Percentiles rank a stretch among this genome's conserved stretches.
Conservation (phyloP, 2,329 filamentous ascomycete species). For the Trichoderma endophyticum region DNA sequence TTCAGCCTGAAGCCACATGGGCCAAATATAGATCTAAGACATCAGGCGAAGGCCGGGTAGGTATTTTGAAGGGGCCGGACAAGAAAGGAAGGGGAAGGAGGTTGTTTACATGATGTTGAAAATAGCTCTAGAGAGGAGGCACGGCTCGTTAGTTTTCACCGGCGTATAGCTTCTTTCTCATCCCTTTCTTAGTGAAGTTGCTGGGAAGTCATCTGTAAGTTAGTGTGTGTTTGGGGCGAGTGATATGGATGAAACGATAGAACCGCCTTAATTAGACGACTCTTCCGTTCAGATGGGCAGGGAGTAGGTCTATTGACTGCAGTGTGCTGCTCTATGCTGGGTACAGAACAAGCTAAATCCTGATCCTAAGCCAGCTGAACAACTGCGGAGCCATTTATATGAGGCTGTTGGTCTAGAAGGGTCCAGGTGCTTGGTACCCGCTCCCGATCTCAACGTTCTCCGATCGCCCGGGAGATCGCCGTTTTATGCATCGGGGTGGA, state of each 20-base stretch:
- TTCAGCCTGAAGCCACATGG: neutral
- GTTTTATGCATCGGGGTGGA: neutral
- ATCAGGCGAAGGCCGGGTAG: neutral
- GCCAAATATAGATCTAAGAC: neutral
- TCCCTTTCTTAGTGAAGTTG: too few relatives aligned
- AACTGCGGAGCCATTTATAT: neutral
- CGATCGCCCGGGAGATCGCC: constrained; percentile 11
- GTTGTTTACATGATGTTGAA: neutral
- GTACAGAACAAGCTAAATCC: neutral
- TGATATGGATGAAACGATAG: neutral
- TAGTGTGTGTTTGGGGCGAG: neutral
- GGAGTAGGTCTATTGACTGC: neutral
- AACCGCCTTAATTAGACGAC: neutral
- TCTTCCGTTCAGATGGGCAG: neutral
- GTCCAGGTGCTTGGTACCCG: neutral
- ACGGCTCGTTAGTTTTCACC: neutral
- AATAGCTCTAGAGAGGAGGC: neutral
- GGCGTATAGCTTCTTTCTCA: neutral
- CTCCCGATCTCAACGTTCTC: constrained; percentile 2
- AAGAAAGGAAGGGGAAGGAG: neutral
- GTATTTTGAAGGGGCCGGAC: neutral
- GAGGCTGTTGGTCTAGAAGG: neutral
- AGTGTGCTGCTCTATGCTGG: neutral
- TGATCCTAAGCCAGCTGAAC: neutral
- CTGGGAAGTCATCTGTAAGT: neutral